phyloP scores from a whole-genome alignment of 106 monocot species.

The Xerophyta viscosa region DNA sequence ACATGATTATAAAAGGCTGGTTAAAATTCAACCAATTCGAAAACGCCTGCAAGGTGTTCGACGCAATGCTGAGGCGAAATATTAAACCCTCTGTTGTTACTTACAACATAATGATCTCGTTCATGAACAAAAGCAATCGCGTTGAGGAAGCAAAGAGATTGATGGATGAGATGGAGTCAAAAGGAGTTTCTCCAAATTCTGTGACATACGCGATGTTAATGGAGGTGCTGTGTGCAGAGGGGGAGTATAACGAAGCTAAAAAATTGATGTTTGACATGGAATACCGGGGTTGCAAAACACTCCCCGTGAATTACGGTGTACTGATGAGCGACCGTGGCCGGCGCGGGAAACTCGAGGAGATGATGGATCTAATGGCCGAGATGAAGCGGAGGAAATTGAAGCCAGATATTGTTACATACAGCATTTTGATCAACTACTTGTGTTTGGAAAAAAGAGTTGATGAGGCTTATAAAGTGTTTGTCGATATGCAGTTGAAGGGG shows the following conservation, averaged over 20 bases:
- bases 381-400: conserved; percentile 58
- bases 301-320: conserved; percentile 64
- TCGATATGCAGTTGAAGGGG: conserved; percentile 77
- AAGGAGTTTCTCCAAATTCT: conserved; percentile 47
- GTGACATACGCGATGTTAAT: conserved; percentile 77
- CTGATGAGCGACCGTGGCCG: conserved; percentile 58
- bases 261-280: conserved; percentile 98
- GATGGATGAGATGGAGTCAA: conserved; percentile 58
- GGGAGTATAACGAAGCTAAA: conserved; percentile 39
- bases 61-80: conserved; percentile 57
- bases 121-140: conserved; percentile 16
- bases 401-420: conserved; percentile 50
- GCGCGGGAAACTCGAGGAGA: conserved; percentile 44
- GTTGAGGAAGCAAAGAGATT: conserved; percentile 30
- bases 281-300: conserved; percentile 62
- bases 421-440: conserved; percentile 54
- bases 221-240: conserved; percentile 60
- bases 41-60: conserved; percentile 43
- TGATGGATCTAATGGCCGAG: conserved; percentile 45
- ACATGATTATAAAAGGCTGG: conserved; percentile 59
- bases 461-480: conserved; percentile 75
- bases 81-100: conserved; percentile 57
- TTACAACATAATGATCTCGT: conserved; percentile 70
- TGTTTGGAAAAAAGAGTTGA: conserved; percentile 35
- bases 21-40: conserved; percentile 12